Evolutionary conservation across 208 protist species (phyloP).

Genomic region (Leishmania turanica): DNA sequence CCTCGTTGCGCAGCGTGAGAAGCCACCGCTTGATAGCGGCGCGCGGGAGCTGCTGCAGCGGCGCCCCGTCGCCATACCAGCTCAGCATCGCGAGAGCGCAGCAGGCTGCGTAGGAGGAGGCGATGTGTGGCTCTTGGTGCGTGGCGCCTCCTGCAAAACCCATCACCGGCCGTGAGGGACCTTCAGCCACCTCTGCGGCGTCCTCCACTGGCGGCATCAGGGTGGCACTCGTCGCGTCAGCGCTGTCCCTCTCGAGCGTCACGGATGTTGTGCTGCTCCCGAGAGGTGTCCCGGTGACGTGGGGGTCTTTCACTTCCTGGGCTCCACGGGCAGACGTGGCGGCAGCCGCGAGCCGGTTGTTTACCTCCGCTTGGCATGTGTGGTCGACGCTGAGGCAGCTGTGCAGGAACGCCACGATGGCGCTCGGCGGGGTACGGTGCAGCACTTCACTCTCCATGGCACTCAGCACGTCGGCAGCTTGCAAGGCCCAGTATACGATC

Average conservation of each 20-base stretch:
- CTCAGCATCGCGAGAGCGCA: constrained; percentile 76
- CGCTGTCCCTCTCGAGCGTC: neutral
- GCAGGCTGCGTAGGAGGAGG: constrained; percentile 83
- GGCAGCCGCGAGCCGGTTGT: neutral
- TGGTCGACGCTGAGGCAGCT: constrained; percentile 47
- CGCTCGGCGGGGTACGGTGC: constrained; percentile 36
- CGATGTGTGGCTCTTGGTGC: constrained; percentile 81
- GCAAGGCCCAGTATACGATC: constrained; percentile 81
- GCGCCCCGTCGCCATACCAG: constrained; percentile 10
- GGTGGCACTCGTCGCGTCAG: neutral
- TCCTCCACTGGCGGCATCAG: neutral
- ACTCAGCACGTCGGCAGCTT: constrained; percentile 79
- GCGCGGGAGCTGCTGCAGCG: constrained; percentile 56
- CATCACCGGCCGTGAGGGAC: constrained; percentile 18
- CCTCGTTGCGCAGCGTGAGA: constrained; percentile 64
- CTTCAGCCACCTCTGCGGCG: neutral
- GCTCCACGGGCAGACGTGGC: neutral
- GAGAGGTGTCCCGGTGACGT: neutral
- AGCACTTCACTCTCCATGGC: constrained; percentile 45
- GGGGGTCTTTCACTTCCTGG: neutral
- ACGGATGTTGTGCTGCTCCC: neutral
- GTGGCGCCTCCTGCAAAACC: constrained; percentile 85
- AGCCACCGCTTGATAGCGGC: constrained; percentile 89
- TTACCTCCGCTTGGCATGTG: constrained; percentile 20
- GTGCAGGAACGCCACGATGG: constrained; percentile 53